phyloP scores from a whole-genome alignment of 2,329 filamentous ascomycete genomes.

The Pseudodiploospora longispora region DNA sequence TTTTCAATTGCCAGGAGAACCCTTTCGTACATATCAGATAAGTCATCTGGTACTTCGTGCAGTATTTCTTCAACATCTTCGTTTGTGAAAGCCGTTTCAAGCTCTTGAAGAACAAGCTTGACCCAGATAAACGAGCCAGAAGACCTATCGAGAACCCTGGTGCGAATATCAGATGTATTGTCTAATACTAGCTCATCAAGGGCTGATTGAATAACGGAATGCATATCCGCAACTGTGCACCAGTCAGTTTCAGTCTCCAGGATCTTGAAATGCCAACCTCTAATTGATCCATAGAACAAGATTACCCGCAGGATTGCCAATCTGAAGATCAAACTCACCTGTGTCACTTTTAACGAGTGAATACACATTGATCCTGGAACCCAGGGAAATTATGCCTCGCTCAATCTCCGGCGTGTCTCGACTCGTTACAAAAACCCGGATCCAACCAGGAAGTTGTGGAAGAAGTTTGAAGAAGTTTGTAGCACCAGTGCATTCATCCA shows the following conservation, averaged over 20 bases:
- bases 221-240: conserved; percentile 1
- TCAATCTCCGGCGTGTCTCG: conserved; percentile 1
- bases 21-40: not conserved
- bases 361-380: not conserved
- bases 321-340: not conserved
- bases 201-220: not conserved
- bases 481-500: not conserved
- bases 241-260: no score
- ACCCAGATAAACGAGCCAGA: conserved; percentile 4
- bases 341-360: not conserved
- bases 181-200: no score
- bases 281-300: no score
- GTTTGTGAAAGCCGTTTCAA: conserved; percentile 2
- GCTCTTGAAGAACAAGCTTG: conserved; percentile 5
- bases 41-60: not conserved
- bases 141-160: conserved; percentile 2
- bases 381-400: not conserved
- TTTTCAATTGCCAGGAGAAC: conserved; percentile 1
- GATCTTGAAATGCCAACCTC: no score
- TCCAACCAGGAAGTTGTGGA: not conserved
- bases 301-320: no score
- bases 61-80: conserved; percentile 2
- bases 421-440: conserved; percentile 2
- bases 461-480: not conserved
- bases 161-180: not conserved